Evolutionary conservation across 2,329 filamentous ascomycete species (phyloP).

Genomic region (Cordyceps tenuipes): DNA sequence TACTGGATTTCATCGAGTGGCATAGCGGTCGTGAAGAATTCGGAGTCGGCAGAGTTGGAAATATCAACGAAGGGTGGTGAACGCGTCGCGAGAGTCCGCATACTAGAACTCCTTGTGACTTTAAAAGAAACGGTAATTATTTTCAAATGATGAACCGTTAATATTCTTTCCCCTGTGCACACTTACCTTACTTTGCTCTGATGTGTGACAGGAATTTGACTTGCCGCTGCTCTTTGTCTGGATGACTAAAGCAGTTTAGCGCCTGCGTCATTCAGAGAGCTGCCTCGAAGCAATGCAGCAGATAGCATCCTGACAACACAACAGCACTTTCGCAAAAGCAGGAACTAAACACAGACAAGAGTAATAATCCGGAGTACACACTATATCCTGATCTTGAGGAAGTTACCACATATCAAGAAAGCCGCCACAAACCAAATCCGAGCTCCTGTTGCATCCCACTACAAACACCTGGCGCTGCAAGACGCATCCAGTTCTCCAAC

Average conservation of each 20-base stretch:
- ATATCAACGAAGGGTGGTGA: too few species aligned
- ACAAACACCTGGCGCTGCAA: not conserved
- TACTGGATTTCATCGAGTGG: too few species aligned
- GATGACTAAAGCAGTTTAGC: constrained; percentile 12
- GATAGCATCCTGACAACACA: not conserved
- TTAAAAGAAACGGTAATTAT: too few species aligned
- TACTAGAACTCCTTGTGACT: too few species aligned
- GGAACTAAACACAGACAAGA: not conserved
- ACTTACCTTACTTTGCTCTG: too few species aligned
- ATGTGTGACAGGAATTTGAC: not conserved
- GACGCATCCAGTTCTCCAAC: not conserved
- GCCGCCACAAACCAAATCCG: not conserved
- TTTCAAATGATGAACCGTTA: too few species aligned
- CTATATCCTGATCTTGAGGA: too few species aligned
- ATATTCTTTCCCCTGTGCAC: too few species aligned
- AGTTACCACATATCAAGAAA: not conserved
- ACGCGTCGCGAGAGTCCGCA: too few species aligned
- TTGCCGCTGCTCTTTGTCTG: not conserved
- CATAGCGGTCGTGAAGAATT: too few species aligned
- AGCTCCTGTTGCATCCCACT: not conserved
- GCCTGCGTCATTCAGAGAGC: constrained; percentile 14
- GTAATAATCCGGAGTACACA: not conserved
- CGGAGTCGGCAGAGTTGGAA: too few species aligned
- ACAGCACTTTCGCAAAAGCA: not conserved
- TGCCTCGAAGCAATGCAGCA: constrained; percentile 11